Evolutionary conservation across 345 rosid species (phyloP).

Genomic region (Combretum micranthum): DNA sequence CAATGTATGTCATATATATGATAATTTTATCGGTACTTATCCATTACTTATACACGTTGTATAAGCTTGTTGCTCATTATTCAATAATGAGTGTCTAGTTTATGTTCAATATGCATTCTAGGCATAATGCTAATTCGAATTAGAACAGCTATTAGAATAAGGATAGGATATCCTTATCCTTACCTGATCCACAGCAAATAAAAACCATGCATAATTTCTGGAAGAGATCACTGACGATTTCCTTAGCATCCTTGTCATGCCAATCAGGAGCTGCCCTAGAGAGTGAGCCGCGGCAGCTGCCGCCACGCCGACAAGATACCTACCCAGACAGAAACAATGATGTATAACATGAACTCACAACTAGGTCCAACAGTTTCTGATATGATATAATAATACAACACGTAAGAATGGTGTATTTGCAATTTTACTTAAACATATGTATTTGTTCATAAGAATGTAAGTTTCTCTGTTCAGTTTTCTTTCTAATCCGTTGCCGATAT

Average conservation of each 20-base stretch:
- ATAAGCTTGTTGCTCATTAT: not conserved
- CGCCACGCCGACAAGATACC: constrained; percentile 72
- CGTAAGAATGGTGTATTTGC: not conserved
- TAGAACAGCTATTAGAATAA: not conserved
- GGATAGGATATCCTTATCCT: not conserved
- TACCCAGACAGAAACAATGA: constrained; percentile 16
- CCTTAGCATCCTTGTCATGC: constrained; percentile 37
- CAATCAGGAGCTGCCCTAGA: constrained; percentile 47
- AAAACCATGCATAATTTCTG: constrained; percentile 68
- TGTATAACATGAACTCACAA: not conserved
- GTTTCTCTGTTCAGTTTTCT: too few species aligned
- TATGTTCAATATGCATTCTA: not conserved
- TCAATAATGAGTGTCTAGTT: not conserved
- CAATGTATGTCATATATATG: too few species aligned
- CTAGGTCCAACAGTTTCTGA: too few species aligned
- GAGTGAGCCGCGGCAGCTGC: constrained; percentile 51
- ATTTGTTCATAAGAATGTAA: too few species aligned
- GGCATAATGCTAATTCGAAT: not conserved
- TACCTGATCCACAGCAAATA: constrained; percentile 80
- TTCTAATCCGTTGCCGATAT: too few species aligned
- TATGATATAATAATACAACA: too few species aligned
- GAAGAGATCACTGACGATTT: constrained; percentile 48
- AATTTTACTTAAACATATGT: too few species aligned
- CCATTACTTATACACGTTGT: too few species aligned
- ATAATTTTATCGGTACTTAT: too few species aligned